phyloP scores from a whole-genome alignment of 345 rosid genomes.

The Barbarea vulgaris region DNA sequence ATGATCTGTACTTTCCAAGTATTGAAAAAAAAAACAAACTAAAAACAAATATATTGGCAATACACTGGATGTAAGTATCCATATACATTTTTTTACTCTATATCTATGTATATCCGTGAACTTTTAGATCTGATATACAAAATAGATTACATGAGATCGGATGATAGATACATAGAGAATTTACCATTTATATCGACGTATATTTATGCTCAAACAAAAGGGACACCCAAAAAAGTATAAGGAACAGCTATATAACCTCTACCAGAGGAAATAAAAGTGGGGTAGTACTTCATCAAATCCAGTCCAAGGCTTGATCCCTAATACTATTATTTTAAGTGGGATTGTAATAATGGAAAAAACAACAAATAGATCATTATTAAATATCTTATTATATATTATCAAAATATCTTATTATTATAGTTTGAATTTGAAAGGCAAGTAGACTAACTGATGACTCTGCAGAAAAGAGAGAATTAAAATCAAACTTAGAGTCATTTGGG shows the following conservation, averaged over 20 bases:
- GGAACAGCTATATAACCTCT: not conserved
- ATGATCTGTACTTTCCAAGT: not conserved
- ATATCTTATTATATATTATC: not conserved
- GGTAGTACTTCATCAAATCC: not conserved
- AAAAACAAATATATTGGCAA: not conserved
- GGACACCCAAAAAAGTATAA: not conserved
- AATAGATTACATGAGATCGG: not conserved
- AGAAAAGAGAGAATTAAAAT: not conserved
- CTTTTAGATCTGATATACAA: not conserved
- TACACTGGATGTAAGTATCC: not conserved
- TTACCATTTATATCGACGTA: not conserved
- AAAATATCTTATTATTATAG: not conserved
- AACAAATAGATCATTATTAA: not conserved
- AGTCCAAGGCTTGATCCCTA: not conserved
- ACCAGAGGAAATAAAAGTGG: not conserved
- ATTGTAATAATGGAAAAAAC: not conserved
- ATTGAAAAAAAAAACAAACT: not conserved
- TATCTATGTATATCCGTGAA: constrained; percentile 1
- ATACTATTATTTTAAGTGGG: not conserved
- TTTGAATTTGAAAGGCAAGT: not conserved
- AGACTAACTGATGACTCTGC: not conserved
- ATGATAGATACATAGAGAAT: not conserved
- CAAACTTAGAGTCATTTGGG: not conserved
- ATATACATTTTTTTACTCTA: not conserved
- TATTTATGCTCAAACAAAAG: not conserved